phyloP scores from a whole-genome alignment of 352 stramenopile species.

The Elongisporangium anandrum region DNA sequence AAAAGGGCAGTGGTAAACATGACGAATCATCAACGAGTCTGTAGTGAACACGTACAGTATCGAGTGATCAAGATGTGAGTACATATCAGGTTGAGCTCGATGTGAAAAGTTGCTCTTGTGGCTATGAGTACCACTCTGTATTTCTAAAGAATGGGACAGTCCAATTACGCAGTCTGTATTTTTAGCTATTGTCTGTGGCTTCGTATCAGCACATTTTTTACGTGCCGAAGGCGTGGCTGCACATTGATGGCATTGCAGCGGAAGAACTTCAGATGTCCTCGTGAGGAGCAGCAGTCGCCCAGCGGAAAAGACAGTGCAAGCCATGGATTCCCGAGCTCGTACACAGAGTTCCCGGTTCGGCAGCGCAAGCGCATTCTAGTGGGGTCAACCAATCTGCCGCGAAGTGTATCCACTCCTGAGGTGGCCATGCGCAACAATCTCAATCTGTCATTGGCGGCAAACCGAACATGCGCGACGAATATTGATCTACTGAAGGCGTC shows the following conservation, averaged over 20 bases:
- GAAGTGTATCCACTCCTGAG: slow-evolving; percentile 16
- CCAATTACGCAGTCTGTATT: not conserved
- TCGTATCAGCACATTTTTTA: not conserved
- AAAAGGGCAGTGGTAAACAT: not conserved
- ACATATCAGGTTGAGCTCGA: not conserved
- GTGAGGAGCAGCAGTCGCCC: slow-evolving; percentile 18
- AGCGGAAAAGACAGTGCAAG: slow-evolving; percentile 8
- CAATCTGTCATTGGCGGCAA: slow-evolving; percentile 17
- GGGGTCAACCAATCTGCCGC: slow-evolving; percentile 60
- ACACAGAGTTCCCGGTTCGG: slow-evolving; percentile 41
- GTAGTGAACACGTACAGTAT: not conserved
- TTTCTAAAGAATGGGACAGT: no score
- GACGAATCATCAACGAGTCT: not conserved
- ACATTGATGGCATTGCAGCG: slow-evolving; percentile 31
- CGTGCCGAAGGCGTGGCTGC: not conserved
- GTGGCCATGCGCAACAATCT: slow-evolving; percentile 1
- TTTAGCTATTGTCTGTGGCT: not conserved
- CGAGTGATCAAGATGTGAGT: not conserved
- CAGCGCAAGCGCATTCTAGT: slow-evolving; percentile 71
- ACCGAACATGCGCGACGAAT: slow-evolving; percentile 39
- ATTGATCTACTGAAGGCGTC: slow-evolving; percentile 36
- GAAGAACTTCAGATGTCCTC: slow-evolving; percentile 58
- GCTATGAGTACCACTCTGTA: not conserved
- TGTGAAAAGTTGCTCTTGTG: not conserved
- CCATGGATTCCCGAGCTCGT: slow-evolving; percentile 22